Percentiles rank a stretch among this genome's conserved stretches.
phyloP scores from a whole-genome alignment of 805 yeast genomes.

The Saccharomycopsis capsularis region DNA sequence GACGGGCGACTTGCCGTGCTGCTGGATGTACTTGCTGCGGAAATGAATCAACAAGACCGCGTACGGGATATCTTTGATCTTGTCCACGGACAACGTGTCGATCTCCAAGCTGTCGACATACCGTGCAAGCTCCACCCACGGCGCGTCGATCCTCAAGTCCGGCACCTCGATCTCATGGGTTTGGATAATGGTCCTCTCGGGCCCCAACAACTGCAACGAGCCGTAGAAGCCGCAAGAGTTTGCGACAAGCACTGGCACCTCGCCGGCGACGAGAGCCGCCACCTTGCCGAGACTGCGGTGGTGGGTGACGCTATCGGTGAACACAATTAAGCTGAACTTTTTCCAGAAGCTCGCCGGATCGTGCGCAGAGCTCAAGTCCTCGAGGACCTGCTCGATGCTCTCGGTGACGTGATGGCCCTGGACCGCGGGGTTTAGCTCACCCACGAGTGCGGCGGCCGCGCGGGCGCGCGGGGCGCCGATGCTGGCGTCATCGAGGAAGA shows the following conservation, averaged over 20 bases:
- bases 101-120: slow-evolving; percentile 20
- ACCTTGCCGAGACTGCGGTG: background rate
- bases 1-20: background rate
- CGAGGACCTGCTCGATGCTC: slow-evolving; percentile 3
- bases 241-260: slow-evolving; percentile 50
- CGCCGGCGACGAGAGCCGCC: slow-evolving; percentile 21
- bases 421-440: slow-evolving; percentile 45
- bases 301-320: background rate
- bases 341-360: slow-evolving; percentile 11
- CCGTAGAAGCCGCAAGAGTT: slow-evolving; percentile 63
- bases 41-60: slow-evolving; percentile 11
- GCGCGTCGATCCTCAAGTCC: slow-evolving; percentile 41
- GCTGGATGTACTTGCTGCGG: background rate
- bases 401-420: background rate
- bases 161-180: slow-evolving; percentile 60
- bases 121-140: slow-evolving; percentile 18
- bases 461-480: slow-evolving; percentile 37
- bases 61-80: slow-evolving; percentile 24
- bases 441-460: slow-evolving; percentile 35
- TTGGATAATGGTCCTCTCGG: slow-evolving; percentile 62
- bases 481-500: slow-evolving; percentile 46
- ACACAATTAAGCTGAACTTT: slow-evolving; percentile 11
- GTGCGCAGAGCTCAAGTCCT: slow-evolving; percentile 14
- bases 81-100: slow-evolving; percentile 7
- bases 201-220: slow-evolving; percentile 41